Base-by-base conservation (phyloP, 305 asterid species). In the Salvia sclarea region DNA sequence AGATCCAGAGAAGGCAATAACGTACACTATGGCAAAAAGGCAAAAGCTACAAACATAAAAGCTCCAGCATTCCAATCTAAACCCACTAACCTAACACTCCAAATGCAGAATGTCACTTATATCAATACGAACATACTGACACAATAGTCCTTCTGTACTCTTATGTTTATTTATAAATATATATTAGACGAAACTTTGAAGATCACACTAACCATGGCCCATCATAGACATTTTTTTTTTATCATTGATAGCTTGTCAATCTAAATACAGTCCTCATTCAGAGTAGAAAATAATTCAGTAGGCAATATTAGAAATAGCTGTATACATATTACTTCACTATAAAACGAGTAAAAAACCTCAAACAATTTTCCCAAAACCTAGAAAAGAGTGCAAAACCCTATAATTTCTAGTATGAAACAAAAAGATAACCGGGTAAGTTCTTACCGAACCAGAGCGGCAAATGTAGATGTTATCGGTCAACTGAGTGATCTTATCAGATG, bases 361-460 rank as follows among this genome's bases (percentile, higher is more conserved):
- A 47, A 16, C 3, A 43, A 3, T 38, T 40, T 45, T 12, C 12
- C 3, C 17, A 28, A 33, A 14, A 57, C 53, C 16, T 22, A 13
- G 11, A 25, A 54, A 10, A 12, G 8, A 14, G 33, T 1, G 50
- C 30, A 44, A 68, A 56, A 64, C 68, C 75, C 75, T 56, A 63
- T 28, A 16, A 47, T 25, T 54, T 3, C 52, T 17, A 56, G 25
- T 18, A 37, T 14, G 10, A 12, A 5, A 43, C 1, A 28, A 3
- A 56, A 59, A 2, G 22, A 31, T 16, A 62, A 31, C 4, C 7
- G 25, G 17, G 31, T 8, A 38, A 56, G 12, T 12, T 59, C 83
- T 45, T 82, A 88, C 97, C 92, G 96, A 91, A 75, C 97, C 97
- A 69, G 97, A 90, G 75, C 96, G 97, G 73, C 97, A 91, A 38